phyloP scores from a whole-genome alignment of 768 basidiomycete species.

The Boletus speciosus region DNA sequence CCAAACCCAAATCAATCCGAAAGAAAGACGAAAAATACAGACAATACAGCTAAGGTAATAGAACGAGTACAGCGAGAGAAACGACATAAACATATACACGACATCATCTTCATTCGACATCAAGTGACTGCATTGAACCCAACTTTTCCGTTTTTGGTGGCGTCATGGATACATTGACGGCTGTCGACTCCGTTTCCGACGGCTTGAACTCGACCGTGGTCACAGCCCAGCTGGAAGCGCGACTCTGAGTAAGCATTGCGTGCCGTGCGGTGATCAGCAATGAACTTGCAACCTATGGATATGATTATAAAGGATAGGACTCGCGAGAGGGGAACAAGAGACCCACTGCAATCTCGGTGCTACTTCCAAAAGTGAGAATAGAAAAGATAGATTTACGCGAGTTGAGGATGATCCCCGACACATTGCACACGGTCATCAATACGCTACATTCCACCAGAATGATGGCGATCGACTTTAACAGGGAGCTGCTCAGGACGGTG shows the following conservation, averaged over 20 bases:
- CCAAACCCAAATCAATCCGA: constrained; percentile 19
- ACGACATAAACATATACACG: too few species aligned
- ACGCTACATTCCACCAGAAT: constrained; percentile 20
- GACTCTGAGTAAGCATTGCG: background rate
- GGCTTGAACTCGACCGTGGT: background rate
- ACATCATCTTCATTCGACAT: too few species aligned
- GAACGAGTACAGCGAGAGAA: too few species aligned
- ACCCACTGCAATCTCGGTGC: constrained; percentile 18
- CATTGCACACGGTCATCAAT: constrained; percentile 4
- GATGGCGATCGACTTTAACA: constrained; percentile 11
- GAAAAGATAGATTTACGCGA: too few species aligned
- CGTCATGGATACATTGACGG: background rate
- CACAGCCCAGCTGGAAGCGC: too few species aligned
- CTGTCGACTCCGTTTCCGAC: background rate
- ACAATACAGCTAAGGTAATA: too few species aligned
- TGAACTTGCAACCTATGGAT: constrained; percentile 11
- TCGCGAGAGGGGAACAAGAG: background rate
- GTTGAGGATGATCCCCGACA: constrained; percentile 10
- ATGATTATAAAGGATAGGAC: too few species aligned
- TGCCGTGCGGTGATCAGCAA: constrained; percentile 17
- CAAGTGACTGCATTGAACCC: background rate
- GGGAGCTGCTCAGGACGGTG: background rate
- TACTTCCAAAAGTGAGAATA: constrained; percentile 3
- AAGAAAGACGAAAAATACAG: constrained; percentile 36
- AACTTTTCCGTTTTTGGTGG: too few species aligned